Evolutionary conservation across 2,329 filamentous ascomycete species (phyloP).

Genomic region (Dothideomycetes sp.): DNA sequence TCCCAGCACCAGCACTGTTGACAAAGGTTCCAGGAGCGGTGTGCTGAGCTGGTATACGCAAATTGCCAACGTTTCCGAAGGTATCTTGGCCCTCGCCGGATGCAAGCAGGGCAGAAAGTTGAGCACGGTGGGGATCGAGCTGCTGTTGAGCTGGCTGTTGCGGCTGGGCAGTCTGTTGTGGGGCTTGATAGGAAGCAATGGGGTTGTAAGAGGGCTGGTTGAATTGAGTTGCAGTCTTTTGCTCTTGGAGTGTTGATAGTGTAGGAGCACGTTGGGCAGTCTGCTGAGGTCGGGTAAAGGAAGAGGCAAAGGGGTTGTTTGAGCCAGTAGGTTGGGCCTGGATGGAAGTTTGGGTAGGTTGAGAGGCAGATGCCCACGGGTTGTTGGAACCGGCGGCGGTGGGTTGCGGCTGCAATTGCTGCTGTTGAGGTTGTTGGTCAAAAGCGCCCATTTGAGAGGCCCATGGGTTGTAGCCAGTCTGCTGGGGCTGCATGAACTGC

Average conservation of each 20-base stretch:
- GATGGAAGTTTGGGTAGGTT: conserved; percentile 47
- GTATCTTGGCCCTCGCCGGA: conserved; percentile 91
- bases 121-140: conserved; percentile 51
- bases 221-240: conserved; percentile 61
- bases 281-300: conserved; percentile 51
- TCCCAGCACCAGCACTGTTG: conserved; percentile 81
- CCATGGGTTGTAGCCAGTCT: conserved; percentile 44
- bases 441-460: conserved; percentile 21
- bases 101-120: conserved; percentile 76
- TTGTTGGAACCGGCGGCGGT: conserved; percentile 77
- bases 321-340: conserved; percentile 84
- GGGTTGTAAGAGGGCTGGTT: conserved; percentile 40
- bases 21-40: conserved; percentile 93
- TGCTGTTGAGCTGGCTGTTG: conserved; percentile 21
- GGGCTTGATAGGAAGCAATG: conserved; percentile 29
- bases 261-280: conserved; percentile 50
- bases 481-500: conserved; percentile 44
- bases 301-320: conserved; percentile 88
- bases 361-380: conserved; percentile 60
- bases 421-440: conserved; percentile 39
- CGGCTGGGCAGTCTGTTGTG: conserved; percentile 38
- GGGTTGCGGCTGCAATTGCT: conserved; percentile 46
- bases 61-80: conserved; percentile 91
- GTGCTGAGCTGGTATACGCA: conserved; percentile 91
- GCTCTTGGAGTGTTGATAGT: conserved; percentile 68